Percentiles rank a stretch among this genome's conserved stretches.
These are phyloP conservation scores for Linnemannia hyalina DNA, from an alignment of 192 early-diverging fungal species.

Conservation along the genomic window DNA sequence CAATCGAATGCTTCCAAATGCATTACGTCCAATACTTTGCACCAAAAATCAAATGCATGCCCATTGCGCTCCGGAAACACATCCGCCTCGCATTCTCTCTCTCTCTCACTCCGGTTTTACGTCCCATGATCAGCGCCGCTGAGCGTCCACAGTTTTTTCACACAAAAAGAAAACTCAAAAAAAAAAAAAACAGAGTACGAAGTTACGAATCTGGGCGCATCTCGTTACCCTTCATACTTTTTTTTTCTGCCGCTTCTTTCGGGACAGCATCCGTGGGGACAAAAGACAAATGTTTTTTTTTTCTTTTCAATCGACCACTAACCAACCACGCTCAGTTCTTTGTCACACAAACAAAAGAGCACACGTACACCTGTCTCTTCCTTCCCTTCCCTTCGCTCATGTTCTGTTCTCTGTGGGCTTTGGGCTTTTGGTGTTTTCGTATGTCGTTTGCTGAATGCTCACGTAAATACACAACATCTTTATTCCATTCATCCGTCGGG, in stretches of 20 bases:
- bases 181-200: no score
- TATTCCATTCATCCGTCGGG: not conserved
- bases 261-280: not conserved
- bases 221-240: not conserved
- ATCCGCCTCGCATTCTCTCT: not conserved
- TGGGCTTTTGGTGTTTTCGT: not conserved
- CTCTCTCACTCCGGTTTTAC: not conserved
- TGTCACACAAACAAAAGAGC: not conserved
- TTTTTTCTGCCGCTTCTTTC: not conserved
- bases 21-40: not conserved
- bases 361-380: not conserved
- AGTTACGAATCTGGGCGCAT: not conserved
- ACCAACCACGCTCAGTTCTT: not conserved
- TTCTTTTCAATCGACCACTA: not conserved
- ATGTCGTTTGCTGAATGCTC: not conserved
- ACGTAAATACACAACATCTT: not conserved
- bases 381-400: no score
- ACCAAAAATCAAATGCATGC: not conserved
- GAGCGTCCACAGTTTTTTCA: not conserved
- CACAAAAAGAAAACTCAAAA: no score
- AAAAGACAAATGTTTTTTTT: no score
- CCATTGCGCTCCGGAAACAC: not conserved
- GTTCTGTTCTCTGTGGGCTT: not conserved
- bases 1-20: no score
- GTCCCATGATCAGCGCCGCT: not conserved